Evolutionary conservation across 2,329 filamentous ascomycete species (phyloP).

Genomic region (Fonsecaea pugnacius): DNA sequence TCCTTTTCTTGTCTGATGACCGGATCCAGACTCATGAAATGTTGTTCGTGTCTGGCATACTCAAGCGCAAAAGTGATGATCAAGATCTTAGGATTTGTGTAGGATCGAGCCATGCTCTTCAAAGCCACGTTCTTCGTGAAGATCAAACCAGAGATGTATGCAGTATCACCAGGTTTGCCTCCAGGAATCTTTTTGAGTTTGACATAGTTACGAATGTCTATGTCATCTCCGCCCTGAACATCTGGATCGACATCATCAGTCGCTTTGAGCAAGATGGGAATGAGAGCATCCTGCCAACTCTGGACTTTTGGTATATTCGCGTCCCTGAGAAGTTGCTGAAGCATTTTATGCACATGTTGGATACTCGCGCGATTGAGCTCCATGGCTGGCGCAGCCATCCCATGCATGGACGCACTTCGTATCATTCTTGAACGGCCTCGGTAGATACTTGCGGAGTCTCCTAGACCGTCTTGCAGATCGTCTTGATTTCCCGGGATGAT

Average conservation of each 20-base stretch:
- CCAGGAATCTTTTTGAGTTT: conserved; percentile 97
- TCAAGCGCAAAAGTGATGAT: conserved; percentile 95
- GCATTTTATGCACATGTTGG: conserved; percentile 81
- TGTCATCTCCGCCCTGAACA: conserved; percentile 86
- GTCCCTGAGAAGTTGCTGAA: conserved; percentile 82
- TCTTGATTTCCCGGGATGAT: conserved; percentile 43
- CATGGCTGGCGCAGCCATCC: conserved; percentile 71
- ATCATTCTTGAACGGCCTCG: conserved; percentile 59
- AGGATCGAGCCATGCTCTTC: conserved; percentile 92
- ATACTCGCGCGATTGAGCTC: conserved; percentile 87
- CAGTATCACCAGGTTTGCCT: conserved; percentile 84
- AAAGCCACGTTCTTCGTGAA: conserved; percentile 96
- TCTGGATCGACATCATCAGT: conserved; percentile 95
- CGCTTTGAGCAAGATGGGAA: conserved; percentile 86
- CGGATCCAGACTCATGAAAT: conserved; percentile 97
- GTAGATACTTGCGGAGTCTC: conserved; percentile 23
- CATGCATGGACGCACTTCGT: conserved; percentile 82
- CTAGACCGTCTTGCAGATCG: conserved; percentile 44
- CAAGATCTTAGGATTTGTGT: conserved; percentile 80
- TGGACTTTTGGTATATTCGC: conserved; percentile 70
- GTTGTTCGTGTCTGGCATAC: conserved; percentile 87
- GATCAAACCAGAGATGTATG: conserved; percentile 95
- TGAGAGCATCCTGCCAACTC: conserved; percentile 86
- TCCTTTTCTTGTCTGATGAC: conserved; percentile 97
- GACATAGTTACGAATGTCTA: conserved; percentile 96